Base-by-base conservation (phyloP, 2,329 filamentous ascomycete species). In the Ceratocystis eucalypticola region DNA sequence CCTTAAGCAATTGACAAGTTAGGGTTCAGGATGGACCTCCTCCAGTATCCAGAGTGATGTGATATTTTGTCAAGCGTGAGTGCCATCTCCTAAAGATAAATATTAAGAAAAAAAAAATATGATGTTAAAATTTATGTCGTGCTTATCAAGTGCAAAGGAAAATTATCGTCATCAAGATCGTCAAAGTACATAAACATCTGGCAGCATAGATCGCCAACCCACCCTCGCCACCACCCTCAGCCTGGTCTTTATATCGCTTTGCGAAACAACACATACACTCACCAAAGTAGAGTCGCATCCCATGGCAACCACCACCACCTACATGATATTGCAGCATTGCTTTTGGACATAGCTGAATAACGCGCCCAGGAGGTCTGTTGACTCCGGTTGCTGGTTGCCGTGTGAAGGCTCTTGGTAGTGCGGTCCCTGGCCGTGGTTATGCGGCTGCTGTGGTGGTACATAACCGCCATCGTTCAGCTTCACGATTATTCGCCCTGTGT, bases 401-500 rank as follows among this genome's bases (percentile, higher is more conserved):
- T 61, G 48, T n/a, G 44, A 41, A 12, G 41, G 61, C 44, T 61
- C 37, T 17, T 59, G 62, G 50, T 61, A 6, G 5, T 62, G 65
- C 25, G 64, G 55, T 28, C 33, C 50, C 37, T 73, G 66, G 25
- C 74, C 74, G 75, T 15, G 28, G 30, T 64, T 17, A 8, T 67
- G 41, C 15, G 66, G 66, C n/a, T 74, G 70, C 80, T 78, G 48
- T 80, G 78, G 53, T 79, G 76, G 63, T 81, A 75, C 45, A 82
- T 68, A 85, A 62, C 84, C 79, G 12, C 86, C 88, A 66, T 91
- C 91, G 70, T 87, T 84, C 69, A 97, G 79, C 73, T 96, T 88
- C 69, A 97, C 84, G 73, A 90, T 96, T 53, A 99, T 92, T 17
- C 91, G 80, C 0, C 94, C 94, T 7, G 88, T 88, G 71, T 99